Base-by-base conservation (phyloP, 331 rosid species). In the Acacia pycnantha region DNA sequence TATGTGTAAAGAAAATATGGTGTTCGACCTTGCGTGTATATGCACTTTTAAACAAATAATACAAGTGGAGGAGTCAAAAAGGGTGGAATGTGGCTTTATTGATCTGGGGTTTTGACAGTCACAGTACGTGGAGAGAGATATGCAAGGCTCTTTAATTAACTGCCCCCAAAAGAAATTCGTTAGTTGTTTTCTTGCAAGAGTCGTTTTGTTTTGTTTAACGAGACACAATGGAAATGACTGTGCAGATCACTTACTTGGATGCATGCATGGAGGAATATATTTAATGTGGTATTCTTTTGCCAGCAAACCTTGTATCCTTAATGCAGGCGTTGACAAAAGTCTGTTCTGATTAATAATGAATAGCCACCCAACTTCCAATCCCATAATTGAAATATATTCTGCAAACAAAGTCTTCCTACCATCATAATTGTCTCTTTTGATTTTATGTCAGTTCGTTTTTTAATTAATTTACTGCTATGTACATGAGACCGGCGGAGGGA, bases 121-220 rank as follows among this genome's bases (percentile, higher is more conserved):
- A 37, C 68, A 12, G 70, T 15, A 48, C 51, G 54, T 14, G 22
- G 70, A 29, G 70, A 64, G 70, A 65, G 70, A 56, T 22, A 77
- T 50, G 18, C 6, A 78, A 75, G 74, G 62, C 80, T 50, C 89
- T 77, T 69, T 74, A 89, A 93, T 67, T 77, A 89, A 91, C 94
- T 77, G 91, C 87, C 94, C 87, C 82, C 50, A 86, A 88, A 91
- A 91, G 93, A 88, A 87, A 81, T 82, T 85, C 82, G 93, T 86
- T 91, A 87, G 62, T 8, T 8, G 75, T 83, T 88, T 81, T 90
- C 18, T 4, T 59, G 31, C 65, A 27, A 54, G 48, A 74, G 59
- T 83, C 71, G 41, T 66, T 81, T 71, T 80, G 78, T 80, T 87
- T 71, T 74, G 79, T 78, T 43, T 88, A 69, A 50, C 48, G 18